Percentiles rank a stretch among this genome's conserved stretches.
These are phyloP conservation scores for Sporothrix pallida DNA, from an alignment of 2,329 filamentous ascomycete genomes.

Conservation along the genomic window DNA sequence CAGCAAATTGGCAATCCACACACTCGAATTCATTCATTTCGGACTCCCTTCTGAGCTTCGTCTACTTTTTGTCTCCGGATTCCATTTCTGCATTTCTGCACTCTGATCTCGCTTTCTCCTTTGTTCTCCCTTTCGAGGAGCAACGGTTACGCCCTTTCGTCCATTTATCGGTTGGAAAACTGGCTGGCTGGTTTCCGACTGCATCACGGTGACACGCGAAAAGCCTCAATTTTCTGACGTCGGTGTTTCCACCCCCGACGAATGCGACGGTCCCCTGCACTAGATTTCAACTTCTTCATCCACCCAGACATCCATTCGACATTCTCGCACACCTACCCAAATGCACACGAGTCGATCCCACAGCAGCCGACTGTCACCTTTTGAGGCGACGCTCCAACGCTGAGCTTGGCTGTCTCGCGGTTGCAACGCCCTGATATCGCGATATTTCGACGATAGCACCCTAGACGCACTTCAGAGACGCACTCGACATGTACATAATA, in stretches of 20 bases:
- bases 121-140: background rate
- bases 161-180: background rate
- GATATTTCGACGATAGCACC: background rate
- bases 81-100: background rate
- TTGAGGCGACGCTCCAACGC: constrained; percentile 25
- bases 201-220: constrained; percentile 25
- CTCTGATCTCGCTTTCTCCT: background rate
- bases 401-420: constrained; percentile 22
- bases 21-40: background rate
- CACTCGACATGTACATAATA: constrained; percentile 33
- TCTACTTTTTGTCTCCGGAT: background rate
- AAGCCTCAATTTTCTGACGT: constrained; percentile 18
- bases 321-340: background rate
- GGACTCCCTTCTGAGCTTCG: background rate
- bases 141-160: background rate
- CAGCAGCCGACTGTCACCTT: constrained; percentile 25
- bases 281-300: background rate
- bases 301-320: background rate
- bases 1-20: constrained; percentile 22
- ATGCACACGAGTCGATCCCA: constrained; percentile 24
- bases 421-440: background rate
- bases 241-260: background rate
- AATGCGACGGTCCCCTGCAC: background rate
- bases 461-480: background rate
- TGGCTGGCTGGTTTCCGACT: constrained; percentile 20